Percentiles rank a stretch among this genome's conserved stretches.
Conservation (phyloP, 1,139 yeast species). For the Candida sanyaensis region DNA sequence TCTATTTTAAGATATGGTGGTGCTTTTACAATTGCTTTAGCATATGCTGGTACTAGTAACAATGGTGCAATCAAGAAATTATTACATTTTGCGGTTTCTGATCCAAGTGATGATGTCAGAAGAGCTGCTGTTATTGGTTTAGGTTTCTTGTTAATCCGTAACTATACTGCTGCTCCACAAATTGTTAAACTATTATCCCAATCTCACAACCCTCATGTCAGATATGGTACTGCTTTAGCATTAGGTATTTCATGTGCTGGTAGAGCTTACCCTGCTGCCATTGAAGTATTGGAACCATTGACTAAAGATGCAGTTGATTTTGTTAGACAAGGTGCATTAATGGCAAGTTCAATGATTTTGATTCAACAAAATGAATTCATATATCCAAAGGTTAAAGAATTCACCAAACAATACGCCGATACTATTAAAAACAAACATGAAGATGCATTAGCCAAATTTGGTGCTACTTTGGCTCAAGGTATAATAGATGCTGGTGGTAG, state of each 20-base stretch:
- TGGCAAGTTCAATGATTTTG: slow-evolving; percentile 89
- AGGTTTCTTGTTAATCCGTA: slow-evolving; percentile 89
- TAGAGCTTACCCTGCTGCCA: slow-evolving; percentile 82
- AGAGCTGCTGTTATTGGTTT: slow-evolving; percentile 94
- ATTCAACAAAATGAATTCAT: slow-evolving; percentile 91
- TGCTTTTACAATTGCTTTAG: slow-evolving; percentile 89
- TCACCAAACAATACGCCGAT: slow-evolving; percentile 73
- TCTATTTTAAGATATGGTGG: slow-evolving; percentile 94
- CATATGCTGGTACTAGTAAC: slow-evolving; percentile 96
- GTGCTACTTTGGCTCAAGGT: slow-evolving; percentile 97
- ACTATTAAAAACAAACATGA: slow-evolving; percentile 86
- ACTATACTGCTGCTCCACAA: slow-evolving; percentile 91
- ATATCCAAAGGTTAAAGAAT: slow-evolving; percentile 75
- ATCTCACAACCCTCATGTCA: slow-evolving; percentile 96
- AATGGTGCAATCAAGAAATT: slow-evolving; percentile 83
- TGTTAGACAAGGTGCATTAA: slow-evolving; percentile 96
- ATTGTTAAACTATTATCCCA: slow-evolving; percentile 91
- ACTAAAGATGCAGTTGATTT: slow-evolving; percentile 94
- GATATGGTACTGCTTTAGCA: slow-evolving; percentile 98
- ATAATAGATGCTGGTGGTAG: slow-evolving; percentile 99
- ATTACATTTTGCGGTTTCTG: slow-evolving; percentile 93
- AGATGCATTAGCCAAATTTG: slow-evolving; percentile 96
- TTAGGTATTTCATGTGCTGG: slow-evolving; percentile 98
- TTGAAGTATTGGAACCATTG: slow-evolving; percentile 90
- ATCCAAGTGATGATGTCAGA: slow-evolving; percentile 94